Evolutionary conservation across 352 stramenopile genomes (phyloP), one percentile per base, ranked within the genome.

Genomic region (Pythium aristosporum): DNA sequence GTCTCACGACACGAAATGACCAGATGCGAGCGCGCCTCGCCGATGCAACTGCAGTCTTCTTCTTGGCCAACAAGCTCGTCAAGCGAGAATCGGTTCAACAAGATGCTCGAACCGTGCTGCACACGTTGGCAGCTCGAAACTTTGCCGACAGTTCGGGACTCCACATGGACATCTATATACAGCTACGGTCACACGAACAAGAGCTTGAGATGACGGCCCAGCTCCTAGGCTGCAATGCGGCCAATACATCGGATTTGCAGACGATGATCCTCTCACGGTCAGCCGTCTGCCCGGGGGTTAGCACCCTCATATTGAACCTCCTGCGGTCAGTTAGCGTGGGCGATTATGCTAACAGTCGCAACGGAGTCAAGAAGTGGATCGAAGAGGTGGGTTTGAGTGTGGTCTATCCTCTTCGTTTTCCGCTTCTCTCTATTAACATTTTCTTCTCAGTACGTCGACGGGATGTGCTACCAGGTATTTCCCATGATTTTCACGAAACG

Each of bases 401-500:
- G 15, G 13, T 21, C 15, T 10, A 15, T 6, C 5, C 21, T 1
- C 12, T 23, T 46, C 37, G 37, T 20, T 46, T 54, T 28, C 28
- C 13, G 25, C 12, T n/a, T 12, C 11, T 10, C 34, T 55, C 39
- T 43, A 25, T 48, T 59, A 2, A n/a, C 20, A 48, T n/a, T 18
- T 53, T 32, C 52, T 52, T 20, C 7, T 4, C 56, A 91, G 82
- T 91, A 91, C 58, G 61, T 89, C 16, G 72, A 83, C 34, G 82
- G 82, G n/a, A 79, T 91, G 74, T 84, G 76, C 54, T 70, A 82
- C 44, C 82, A 89, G 57, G 53, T 88, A 15, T 91, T 87, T 34
- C 76, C 82, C 2, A 76, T 91, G 9, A 72, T 87, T 9, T 88
- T 91, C 56, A 80, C 76, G 8, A 72, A 75, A 28, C 70, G 56